Evolutionary conservation across 257 asterid genomes (phyloP).

Genomic region (Solanum verrucosum): DNA sequence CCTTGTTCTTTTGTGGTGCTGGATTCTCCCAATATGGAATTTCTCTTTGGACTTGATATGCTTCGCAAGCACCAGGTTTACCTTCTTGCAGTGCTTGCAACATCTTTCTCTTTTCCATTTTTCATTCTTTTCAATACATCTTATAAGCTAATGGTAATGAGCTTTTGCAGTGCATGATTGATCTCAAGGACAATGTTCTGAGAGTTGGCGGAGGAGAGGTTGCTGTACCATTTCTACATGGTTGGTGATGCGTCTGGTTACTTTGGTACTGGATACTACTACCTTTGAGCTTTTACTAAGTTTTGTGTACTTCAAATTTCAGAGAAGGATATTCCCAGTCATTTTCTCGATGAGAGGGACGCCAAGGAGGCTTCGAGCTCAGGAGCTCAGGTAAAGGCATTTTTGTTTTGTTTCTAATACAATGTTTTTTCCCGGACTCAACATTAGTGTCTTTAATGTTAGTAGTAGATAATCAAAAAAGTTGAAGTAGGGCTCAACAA

Average conservation of each 20-base stretch:
- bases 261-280: not conserved
- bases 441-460: not conserved
- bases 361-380: constrained; percentile 81
- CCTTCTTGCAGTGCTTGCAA: constrained; percentile 8
- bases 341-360: constrained; percentile 54
- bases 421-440: not conserved
- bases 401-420: not conserved
- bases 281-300: not conserved
- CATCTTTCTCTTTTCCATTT: not conserved
- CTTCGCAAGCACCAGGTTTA: constrained; percentile 90
- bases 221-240: constrained; percentile 85
- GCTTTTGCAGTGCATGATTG: constrained; percentile 75
- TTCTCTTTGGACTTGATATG: constrained; percentile 97
- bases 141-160: constrained; percentile 1
- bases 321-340: constrained; percentile 91
- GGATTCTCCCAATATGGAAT: constrained; percentile 97
- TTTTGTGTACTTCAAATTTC: constrained; percentile 7
- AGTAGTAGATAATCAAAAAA: not conserved
- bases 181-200: constrained; percentile 85
- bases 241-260: constrained; percentile 20
- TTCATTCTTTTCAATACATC: not conserved
- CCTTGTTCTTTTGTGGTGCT: constrained; percentile 87
- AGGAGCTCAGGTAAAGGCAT: constrained; percentile 57
- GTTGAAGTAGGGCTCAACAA: not conserved
- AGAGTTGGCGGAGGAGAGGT: constrained; percentile 99